A percentile compares a stretch with the other conserved stretches of the same genome.
phyloP scores from a whole-genome alignment of 495 filamentous ascomycete species.

The Aspergillus cristatus region DNA sequence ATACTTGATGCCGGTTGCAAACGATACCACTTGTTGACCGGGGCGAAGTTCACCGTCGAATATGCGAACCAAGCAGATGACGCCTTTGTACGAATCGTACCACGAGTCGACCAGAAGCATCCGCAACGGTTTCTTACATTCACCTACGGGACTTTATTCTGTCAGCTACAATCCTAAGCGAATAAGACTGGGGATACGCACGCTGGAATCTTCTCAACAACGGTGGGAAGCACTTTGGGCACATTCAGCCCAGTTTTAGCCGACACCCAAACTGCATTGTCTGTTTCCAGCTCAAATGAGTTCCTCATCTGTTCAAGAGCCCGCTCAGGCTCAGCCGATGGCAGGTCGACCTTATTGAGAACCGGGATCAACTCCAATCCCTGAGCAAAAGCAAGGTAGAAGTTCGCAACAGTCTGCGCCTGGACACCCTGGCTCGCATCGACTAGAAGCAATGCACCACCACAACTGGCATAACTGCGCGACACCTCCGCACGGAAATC shows the following conservation, averaged over 20 bases:
- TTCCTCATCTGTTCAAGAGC: slow-evolving; percentile 76
- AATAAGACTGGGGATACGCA: slow-evolving; percentile 20
- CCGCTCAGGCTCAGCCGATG: slow-evolving; percentile 73
- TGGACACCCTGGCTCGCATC: slow-evolving; percentile 91
- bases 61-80: slow-evolving; percentile 82
- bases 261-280: slow-evolving; percentile 74
- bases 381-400: slow-evolving; percentile 92
- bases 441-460: slow-evolving; percentile 83
- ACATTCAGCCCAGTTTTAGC: slow-evolving; percentile 92
- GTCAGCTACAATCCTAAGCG: slow-evolving; percentile 9
- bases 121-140: slow-evolving; percentile 58
- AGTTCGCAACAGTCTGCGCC: slow-evolving; percentile 94
- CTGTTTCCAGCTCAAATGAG: slow-evolving; percentile 80
- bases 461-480: slow-evolving; percentile 88
- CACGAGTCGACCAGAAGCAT: slow-evolving; percentile 93
- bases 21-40: slow-evolving; percentile 74
- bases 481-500: slow-evolving; percentile 96
- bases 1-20: slow-evolving; percentile 81
- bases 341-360: slow-evolving; percentile 92
- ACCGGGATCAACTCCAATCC: slow-evolving; percentile 80
- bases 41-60: slow-evolving; percentile 81
- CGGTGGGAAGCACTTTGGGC: slow-evolving; percentile 65
- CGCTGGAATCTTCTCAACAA: slow-evolving; percentile 75
- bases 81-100: slow-evolving; percentile 93
- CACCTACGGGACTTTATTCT: slow-evolving; percentile 53